These are phyloP conservation scores for Stellera chamaejasme DNA, from an alignment of 345 rosid genomes.

Conservation along the genomic window DNA sequence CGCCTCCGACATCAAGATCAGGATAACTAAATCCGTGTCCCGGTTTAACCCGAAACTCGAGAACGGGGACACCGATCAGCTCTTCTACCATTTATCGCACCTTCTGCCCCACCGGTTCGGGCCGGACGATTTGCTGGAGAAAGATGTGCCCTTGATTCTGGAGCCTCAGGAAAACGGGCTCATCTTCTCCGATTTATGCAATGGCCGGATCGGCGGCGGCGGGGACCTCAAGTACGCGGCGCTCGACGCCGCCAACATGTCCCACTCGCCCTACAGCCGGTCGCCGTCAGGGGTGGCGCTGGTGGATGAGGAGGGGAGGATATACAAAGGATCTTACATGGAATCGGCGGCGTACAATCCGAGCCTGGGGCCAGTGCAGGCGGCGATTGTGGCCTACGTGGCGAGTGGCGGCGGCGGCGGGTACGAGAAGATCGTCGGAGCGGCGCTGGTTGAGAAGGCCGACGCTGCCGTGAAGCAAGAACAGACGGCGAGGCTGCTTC, in stretches of 20 bases:
- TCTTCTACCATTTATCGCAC: slow-evolving; percentile 27
- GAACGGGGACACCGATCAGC: slow-evolving; percentile 6
- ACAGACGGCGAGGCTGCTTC: slow-evolving; percentile 45
- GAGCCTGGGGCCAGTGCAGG: slow-evolving; percentile 80
- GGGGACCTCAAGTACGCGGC: slow-evolving; percentile 36
- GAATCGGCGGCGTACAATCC: slow-evolving; percentile 93
- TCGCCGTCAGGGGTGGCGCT: slow-evolving; percentile 82
- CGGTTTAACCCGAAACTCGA: background rate
- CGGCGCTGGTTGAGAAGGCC: slow-evolving; percentile 68
- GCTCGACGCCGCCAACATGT: slow-evolving; percentile 61
- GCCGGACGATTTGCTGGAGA: slow-evolving; percentile 55
- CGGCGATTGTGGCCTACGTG: slow-evolving; percentile 67
- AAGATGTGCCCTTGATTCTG: slow-evolving; percentile 44
- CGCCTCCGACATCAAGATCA: slow-evolving; percentile 43
- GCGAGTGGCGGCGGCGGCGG: slow-evolving; percentile 58
- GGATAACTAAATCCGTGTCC: slow-evolving; percentile 22
- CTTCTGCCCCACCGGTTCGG: slow-evolving; percentile 71
- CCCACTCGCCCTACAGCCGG: slow-evolving; percentile 75
- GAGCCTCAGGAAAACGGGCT: slow-evolving; percentile 48
- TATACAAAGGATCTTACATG: slow-evolving; percentile 62
- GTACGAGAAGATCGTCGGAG: slow-evolving; percentile 54
- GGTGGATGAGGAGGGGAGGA: slow-evolving; percentile 58
- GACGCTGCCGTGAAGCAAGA: slow-evolving; percentile 53
- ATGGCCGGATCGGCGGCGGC: background rate
- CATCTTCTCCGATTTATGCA: slow-evolving; percentile 4